phyloP scores from a whole-genome alignment of 345 rosid species.

The Clausena lansium region DNA sequence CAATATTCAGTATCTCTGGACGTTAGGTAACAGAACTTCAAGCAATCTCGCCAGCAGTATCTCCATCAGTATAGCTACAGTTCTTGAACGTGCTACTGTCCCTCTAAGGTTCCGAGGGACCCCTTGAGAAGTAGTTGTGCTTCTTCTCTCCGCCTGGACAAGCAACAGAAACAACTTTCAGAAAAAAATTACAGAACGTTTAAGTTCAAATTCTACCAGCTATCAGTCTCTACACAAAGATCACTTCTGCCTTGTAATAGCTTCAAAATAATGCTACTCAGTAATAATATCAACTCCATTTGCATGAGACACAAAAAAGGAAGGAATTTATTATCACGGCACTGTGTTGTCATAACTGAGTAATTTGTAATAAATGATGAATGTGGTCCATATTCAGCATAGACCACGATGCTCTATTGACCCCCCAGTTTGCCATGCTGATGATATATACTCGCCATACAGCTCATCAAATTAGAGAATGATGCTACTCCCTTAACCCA shows the following conservation, averaged over 20 bases:
- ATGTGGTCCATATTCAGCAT: too few relatives aligned
- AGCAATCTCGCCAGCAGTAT: not conserved
- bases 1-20: not conserved
- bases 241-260: not conserved
- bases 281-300: not conserved
- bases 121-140: constrained; percentile 73
- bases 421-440: not conserved
- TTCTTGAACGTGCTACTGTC: constrained; percentile 15
- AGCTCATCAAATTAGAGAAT: not conserved
- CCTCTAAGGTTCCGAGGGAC: constrained; percentile 69
- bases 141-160: constrained; percentile 78
- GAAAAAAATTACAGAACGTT: not conserved
- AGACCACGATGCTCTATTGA: not conserved
- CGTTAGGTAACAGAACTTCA: not conserved
- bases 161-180: constrained; percentile 12
- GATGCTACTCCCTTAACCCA: not conserved
- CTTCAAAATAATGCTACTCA: too few relatives aligned
- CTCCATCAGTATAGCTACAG: not conserved
- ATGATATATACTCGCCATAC: not conserved
- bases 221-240: not conserved
- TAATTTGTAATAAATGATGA: not conserved
- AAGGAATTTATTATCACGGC: not conserved
- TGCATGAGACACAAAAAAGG: not conserved
- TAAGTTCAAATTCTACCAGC: not conserved
- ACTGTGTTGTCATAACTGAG: not conserved